Percentiles rank a stretch among this genome's conserved stretches.
These are phyloP conservation scores for Lunularia cruciata DNA, from an alignment of 225 moss, liverwort and hornwort species.

Conservation along the genomic window DNA sequence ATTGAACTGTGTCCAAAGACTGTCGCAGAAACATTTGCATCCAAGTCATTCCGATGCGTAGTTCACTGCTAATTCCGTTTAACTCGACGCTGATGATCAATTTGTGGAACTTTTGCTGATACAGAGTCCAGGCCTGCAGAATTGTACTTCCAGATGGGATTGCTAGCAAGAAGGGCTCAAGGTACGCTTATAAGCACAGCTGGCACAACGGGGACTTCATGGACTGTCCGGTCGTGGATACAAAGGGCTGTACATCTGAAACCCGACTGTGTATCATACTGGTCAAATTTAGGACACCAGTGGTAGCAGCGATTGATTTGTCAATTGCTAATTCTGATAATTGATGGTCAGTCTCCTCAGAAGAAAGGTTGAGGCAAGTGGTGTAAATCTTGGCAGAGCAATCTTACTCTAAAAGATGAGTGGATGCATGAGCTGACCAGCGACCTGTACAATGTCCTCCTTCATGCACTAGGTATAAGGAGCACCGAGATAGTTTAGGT, in stretches of 20 bases:
- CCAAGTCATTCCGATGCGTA: not conserved
- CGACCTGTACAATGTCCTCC: not conserved
- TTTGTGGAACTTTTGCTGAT: not conserved
- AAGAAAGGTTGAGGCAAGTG: not conserved
- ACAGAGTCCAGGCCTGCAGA: constrained; percentile 83
- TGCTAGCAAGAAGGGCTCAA: constrained; percentile 69
- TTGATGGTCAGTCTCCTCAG: not conserved
- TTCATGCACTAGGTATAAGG: too few species aligned
- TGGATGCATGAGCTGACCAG: not conserved
- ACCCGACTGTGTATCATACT: constrained; percentile 67
- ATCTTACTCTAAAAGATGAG: not conserved
- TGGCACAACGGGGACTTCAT: constrained; percentile 57
- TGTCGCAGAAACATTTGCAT: not conserved
- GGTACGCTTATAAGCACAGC: constrained; percentile 49
- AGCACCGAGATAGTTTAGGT: too few species aligned
- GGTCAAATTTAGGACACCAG: constrained; percentile 44
- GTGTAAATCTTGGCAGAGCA: not conserved
- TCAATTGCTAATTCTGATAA: not conserved
- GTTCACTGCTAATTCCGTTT: not conserved
- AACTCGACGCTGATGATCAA: not conserved
- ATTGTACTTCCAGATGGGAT: constrained; percentile 86
- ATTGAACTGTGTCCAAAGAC: not conserved
- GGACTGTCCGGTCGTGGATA: constrained; percentile 69
- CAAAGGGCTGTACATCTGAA: constrained; percentile 82
- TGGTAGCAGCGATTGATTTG: not conserved